These are phyloP conservation scores for Glycine latifolia DNA, from an alignment of 306 rosid genomes.

Conservation along the genomic window DNA sequence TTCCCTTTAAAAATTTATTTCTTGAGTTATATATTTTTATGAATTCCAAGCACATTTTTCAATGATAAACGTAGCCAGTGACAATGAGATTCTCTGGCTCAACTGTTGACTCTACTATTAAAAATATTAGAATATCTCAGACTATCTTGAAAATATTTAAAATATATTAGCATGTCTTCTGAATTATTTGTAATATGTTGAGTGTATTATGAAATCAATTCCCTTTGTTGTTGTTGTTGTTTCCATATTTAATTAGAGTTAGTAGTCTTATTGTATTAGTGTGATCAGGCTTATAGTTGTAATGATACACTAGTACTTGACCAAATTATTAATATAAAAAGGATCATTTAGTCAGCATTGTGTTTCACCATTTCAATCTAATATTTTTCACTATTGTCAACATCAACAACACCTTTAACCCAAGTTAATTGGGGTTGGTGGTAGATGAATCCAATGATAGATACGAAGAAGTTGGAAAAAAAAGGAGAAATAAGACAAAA, in stretches of 20 bases:
- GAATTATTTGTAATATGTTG: slow-evolving; percentile 6
- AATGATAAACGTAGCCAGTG: background rate
- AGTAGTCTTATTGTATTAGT: background rate
- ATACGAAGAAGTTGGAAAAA: too few relatives aligned
- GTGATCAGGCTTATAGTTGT: background rate
- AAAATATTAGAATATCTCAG: background rate
- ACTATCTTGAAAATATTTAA: slow-evolving; percentile 4
- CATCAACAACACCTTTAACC: too few relatives aligned
- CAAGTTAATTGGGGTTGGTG: too few relatives aligned
- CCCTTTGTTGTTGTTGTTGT: background rate
- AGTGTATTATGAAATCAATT: too few relatives aligned
- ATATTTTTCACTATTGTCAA: too few relatives aligned
- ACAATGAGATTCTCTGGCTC: background rate
- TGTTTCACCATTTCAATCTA: background rate
- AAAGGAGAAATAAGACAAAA: too few relatives aligned
- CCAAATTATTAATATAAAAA: background rate
- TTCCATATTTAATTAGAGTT: background rate
- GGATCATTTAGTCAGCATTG: background rate
- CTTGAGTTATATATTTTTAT: slow-evolving; percentile 8
- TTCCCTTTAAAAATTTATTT: slow-evolving; percentile 24
- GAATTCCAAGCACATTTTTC: background rate
- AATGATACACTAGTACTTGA: background rate
- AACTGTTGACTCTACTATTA: slow-evolving; percentile 1
- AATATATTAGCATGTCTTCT: background rate
- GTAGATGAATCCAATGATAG: too few relatives aligned